phyloP scores from a whole-genome alignment of 257 asterid genomes.

The Asclepias syriaca region DNA sequence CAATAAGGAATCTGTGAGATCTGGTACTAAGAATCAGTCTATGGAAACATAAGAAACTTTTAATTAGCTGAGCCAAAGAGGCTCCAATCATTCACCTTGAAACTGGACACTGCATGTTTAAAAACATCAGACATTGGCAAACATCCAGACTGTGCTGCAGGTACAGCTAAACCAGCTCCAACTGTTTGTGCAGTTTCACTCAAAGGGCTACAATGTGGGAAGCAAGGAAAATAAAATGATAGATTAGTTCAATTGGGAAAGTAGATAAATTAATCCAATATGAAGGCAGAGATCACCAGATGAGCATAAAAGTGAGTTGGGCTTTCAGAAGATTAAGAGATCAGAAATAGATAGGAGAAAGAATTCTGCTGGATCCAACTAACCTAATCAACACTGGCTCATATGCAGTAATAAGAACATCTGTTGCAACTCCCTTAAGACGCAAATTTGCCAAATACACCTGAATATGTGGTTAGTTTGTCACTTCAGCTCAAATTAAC shows the following conservation, averaged over 20 bases:
- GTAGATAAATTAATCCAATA: no score
- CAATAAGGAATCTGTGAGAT: neutral
- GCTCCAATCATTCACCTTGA: constrained; percentile 79
- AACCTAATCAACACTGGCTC: constrained; percentile 85
- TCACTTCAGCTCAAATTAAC: constrained; percentile 10
- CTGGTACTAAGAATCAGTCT: neutral
- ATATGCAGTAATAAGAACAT: constrained; percentile 74
- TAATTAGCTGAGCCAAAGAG: constrained; percentile 54
- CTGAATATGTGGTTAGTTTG: constrained; percentile 34
- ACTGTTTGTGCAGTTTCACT: constrained; percentile 74
- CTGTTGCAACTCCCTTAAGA: constrained; percentile 77
- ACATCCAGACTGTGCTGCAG: constrained; percentile 62
- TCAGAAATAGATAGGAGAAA: neutral
- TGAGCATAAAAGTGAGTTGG: neutral
- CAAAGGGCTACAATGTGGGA: constrained; percentile 50
- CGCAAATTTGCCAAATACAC: constrained; percentile 86
- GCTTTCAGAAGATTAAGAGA: neutral
- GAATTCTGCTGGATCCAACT: constrained; percentile 17
- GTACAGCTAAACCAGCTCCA: constrained; percentile 69
- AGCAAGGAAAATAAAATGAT: neutral
- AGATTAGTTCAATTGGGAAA: no score
- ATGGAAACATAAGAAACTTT: constrained; percentile 7
- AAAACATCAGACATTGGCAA: constrained; percentile 80
- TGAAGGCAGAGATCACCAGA: neutral
- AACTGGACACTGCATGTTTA: constrained; percentile 56